Evolutionary conservation across 2,329 filamentous ascomycete species (phyloP), one percentile per base, ranked within the genome.

Genomic region (Alternaria consortialis): DNA sequence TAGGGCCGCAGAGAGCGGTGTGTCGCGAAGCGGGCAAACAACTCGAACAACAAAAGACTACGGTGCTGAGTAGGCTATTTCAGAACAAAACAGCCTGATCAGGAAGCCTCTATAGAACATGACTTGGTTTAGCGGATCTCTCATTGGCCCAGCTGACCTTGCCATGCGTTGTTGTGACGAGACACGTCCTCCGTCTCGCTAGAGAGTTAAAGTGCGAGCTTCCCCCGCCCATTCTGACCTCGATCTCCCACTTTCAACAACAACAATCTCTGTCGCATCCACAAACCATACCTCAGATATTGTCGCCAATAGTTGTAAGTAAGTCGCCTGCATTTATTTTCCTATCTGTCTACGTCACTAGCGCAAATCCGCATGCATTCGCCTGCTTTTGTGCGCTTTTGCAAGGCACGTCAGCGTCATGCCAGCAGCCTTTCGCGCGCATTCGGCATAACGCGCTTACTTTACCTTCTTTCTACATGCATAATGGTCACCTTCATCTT

Each of bases 141-240:
- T 65, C 47, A 66, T 65, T 64, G 59, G 53, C 42, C 40, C 57
- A 60, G 51, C 57, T 60, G 57, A 60, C 42, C 36, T 42, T 34
- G 43, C 51, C 53, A 60, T 58, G 60, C 58, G 56, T 67, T 70
- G 62, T 67, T 65, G 66, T 62, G 55, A 34, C 60, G 60, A 64
- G 63, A 65, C 54, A 65, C 51, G 51, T 59, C 52, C 29, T 52
- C 31, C 36, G 40, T 40, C 51, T 53, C 51, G 51, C 51, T 53
- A 34, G 51, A 25, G 37, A 53, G 36, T 42, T 61, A 64, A 58
- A 51, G 56, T 56, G 58, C 47, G 53, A 48, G 51, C 44, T 47
- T 34, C 60, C 53, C 44, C 62, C 42, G 51, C 43, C 48, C 47
- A 52, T 51, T 51, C 43, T 47, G 46, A 36, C 46, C 46, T 56